phyloP scores from a whole-genome alignment of 345 rosid species.

The Litchi chinensis region DNA sequence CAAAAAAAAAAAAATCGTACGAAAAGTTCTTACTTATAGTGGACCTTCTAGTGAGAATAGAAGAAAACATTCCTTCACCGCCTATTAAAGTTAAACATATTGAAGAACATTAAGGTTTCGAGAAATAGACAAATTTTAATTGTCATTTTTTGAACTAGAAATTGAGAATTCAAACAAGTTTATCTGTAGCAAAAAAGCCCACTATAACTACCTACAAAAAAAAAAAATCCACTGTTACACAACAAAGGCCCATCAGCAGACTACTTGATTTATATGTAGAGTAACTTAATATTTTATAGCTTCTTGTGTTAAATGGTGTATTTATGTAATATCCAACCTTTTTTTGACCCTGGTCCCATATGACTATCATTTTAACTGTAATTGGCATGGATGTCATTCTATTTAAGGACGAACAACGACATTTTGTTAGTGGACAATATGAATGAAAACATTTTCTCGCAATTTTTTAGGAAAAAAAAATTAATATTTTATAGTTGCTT shows the following conservation, averaged over 20 bases:
- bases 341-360: not conserved
- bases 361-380: not conserved
- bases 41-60: not conserved
- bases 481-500: too few species aligned
- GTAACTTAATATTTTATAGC: not conserved
- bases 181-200: not conserved
- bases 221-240: too few species aligned
- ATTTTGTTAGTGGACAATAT: not conserved
- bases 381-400: constrained; percentile 22
- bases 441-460: too few species aligned
- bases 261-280: not conserved
- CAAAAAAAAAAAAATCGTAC: not conserved
- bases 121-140: too few species aligned
- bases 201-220: too few species aligned
- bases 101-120: not conserved
- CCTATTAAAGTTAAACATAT: not conserved
- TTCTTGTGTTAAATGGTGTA: not conserved
- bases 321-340: not conserved
- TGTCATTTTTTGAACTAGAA: not conserved
- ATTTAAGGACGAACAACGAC: constrained; percentile 8
- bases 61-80: not conserved
- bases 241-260: not conserved
- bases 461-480: too few species aligned
- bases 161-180: not conserved
- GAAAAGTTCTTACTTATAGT: too few species aligned